Percentiles rank a stretch among this genome's conserved stretches.
Conservation (phyloP, 257 asterid species). For the Plantago elongata region DNA sequence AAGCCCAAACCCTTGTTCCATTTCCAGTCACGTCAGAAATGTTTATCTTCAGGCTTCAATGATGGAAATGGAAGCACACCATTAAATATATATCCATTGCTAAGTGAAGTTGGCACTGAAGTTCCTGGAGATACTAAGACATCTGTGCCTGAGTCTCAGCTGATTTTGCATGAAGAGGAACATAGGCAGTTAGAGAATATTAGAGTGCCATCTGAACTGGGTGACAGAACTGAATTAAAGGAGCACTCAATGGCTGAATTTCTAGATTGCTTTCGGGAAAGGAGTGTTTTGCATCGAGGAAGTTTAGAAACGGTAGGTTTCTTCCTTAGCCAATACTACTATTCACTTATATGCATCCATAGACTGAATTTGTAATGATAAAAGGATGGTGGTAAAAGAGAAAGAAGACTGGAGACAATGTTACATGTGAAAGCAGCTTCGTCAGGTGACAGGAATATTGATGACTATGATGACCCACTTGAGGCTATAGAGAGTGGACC, state of each 20-base stretch:
- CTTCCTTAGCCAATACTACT: conserved; percentile 15
- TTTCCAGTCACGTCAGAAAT: conserved; percentile 34
- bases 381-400: conserved; percentile 32
- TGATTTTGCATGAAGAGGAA: conserved; percentile 31
- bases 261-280: conserved; percentile 51
- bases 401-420: conserved; percentile 23
- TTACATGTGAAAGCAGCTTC: conserved; percentile 25
- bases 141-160: conserved; percentile 26
- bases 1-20: conserved; percentile 46
- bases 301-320: conserved; percentile 45
- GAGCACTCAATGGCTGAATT: conserved; percentile 66
- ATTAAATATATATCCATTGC: conserved; percentile 22
- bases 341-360: conserved; percentile 11
- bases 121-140: conserved; percentile 28
- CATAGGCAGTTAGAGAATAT: conserved; percentile 24
- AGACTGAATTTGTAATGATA: conserved; percentile 9
- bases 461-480: conserved; percentile 30
- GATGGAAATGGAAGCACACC: conserved; percentile 30
- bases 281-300: conserved; percentile 33
- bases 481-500: conserved; percentile 40
- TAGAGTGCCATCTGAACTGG: conserved; percentile 32
- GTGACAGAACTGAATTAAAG: conserved; percentile 24
- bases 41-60: conserved; percentile 26
- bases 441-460: conserved; percentile 36
- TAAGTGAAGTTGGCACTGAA: conserved; percentile 29